Evolutionary conservation across 805 yeast genomes (phyloP).

Genomic region (Candida cerambycidarum): DNA sequence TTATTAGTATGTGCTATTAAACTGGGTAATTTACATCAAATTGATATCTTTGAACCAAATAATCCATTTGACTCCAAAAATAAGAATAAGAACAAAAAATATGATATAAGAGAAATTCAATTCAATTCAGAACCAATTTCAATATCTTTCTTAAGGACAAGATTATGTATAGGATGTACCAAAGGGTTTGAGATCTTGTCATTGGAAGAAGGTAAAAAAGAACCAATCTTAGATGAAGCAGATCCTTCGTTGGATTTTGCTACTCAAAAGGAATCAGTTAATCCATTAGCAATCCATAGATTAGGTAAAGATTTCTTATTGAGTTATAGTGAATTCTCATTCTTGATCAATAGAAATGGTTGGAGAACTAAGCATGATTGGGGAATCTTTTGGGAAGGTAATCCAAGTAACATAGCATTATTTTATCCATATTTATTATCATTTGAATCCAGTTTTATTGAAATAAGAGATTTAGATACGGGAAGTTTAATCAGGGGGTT

Average conservation of each 20-base stretch:
- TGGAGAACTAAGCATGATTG: slow-evolving; percentile 95
- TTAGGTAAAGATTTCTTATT: slow-evolving; percentile 85
- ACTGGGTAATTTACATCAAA: slow-evolving; percentile 73
- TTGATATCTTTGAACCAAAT: slow-evolving; percentile 84
- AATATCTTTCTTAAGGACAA: slow-evolving; percentile 83
- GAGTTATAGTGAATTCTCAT: slow-evolving; percentile 90
- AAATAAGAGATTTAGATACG: slow-evolving; percentile 85
- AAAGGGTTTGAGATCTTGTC: slow-evolving; percentile 95
- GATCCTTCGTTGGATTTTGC: slow-evolving; percentile 97
- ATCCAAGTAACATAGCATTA: slow-evolving; percentile 86
- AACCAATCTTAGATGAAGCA: slow-evolving; percentile 93
- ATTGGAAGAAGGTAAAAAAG: slow-evolving; percentile 78
- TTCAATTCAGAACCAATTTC: slow-evolving; percentile 90
- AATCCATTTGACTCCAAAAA: slow-evolving; percentile 55
- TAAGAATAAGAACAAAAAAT: slow-evolving; percentile 63
- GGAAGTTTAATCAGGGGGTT: slow-evolving; percentile 86
- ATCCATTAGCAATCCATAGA: slow-evolving; percentile 89
- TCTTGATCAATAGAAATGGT: slow-evolving; percentile 91
- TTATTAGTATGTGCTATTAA: slow-evolving; percentile 88
- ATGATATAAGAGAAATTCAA: slow-evolving; percentile 69
- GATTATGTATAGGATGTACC: slow-evolving; percentile 91
- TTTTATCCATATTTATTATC: slow-evolving; percentile 93
- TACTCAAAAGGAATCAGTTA: slow-evolving; percentile 68
- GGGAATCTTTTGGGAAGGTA: slow-evolving; percentile 96
- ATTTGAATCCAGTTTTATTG: slow-evolving; percentile 87